These are phyloP conservation scores for Aspergillus steynii DNA, from an alignment of 495 filamentous ascomycete genomes.

Conservation along the genomic window DNA sequence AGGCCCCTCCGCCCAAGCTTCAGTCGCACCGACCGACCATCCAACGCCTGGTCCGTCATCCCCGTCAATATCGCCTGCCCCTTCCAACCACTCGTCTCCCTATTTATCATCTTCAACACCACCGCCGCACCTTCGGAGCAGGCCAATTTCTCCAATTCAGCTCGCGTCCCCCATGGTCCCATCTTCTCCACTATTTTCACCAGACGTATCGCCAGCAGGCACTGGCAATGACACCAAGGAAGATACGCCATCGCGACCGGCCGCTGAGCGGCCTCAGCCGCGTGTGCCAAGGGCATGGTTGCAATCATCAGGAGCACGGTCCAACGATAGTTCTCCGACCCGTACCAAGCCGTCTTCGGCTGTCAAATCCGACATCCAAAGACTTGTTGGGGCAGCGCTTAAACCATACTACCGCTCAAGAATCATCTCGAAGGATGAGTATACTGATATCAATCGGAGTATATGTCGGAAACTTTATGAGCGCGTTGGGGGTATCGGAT, in stretches of 20 bases:
- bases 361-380: conserved; percentile 78
- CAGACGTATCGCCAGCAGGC: conserved; percentile 41
- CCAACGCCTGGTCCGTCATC: conserved; percentile 62
- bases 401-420: conserved; percentile 72
- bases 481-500: conserved; percentile 62
- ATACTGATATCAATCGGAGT: conserved; percentile 81
- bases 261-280: conserved; percentile 22
- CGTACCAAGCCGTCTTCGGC: conserved; percentile 61
- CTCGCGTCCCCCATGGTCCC: conserved; percentile 65
- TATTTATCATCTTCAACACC: conserved; percentile 71
- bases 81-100: conserved; percentile 67
- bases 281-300: conserved; percentile 38
- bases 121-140: conserved; percentile 60
- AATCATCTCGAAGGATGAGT: conserved; percentile 76
- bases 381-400: conserved; percentile 74
- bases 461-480: conserved; percentile 87
- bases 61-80: conserved; percentile 69
- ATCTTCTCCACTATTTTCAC: conserved; percentile 60
- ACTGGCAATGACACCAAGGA: conserved; percentile 23
- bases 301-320: conserved; percentile 35
- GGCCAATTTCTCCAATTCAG: conserved; percentile 66
- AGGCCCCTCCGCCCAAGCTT: conserved; percentile 45
- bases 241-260: conserved; percentile 14
- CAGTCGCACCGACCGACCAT: conserved; percentile 45
- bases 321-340: conserved; percentile 56